A percentile compares a stretch with the other conserved stretches of the same genome.
These are phyloP conservation scores for Tetracladium marchalianum DNA, from an alignment of 495 filamentous ascomycete genomes.

Conservation along the genomic window DNA sequence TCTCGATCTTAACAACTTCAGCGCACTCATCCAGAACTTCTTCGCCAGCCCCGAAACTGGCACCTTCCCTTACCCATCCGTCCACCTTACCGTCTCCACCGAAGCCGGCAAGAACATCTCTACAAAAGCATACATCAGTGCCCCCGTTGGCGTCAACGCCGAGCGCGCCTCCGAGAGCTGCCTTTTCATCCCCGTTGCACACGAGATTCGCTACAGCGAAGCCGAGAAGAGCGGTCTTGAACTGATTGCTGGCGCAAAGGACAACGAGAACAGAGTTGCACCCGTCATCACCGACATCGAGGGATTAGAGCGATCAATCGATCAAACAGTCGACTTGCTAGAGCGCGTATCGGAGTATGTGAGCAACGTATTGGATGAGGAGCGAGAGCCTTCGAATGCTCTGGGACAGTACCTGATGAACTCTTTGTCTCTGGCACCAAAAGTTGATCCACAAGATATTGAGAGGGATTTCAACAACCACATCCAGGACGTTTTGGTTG, in stretches of 20 bases:
- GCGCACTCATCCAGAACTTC: constrained; percentile 98
- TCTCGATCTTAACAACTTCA: constrained; percentile 93
- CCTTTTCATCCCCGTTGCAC: constrained; percentile 90
- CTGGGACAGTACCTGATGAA: constrained; percentile 92
- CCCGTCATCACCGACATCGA: constrained; percentile 78
- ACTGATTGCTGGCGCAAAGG: constrained; percentile 70
- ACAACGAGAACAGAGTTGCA: constrained; percentile 60
- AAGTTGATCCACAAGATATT: constrained; percentile 80
- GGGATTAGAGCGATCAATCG: constrained; percentile 69
- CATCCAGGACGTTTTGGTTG: constrained; percentile 94
- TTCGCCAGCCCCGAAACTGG: constrained; percentile 94
- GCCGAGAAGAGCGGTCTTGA: constrained; percentile 89
- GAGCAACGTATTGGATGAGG: constrained; percentile 60
- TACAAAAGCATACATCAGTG: constrained; percentile 84
- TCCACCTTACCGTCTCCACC: constrained; percentile 90
- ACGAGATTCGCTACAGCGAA: constrained; percentile 84
- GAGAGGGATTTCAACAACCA: constrained; percentile 99
- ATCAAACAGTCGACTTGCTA: constrained; percentile 76
- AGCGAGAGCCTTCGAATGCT: constrained; percentile 60
- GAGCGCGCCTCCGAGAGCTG: constrained; percentile 92
- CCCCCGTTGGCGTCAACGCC: constrained; percentile 86
- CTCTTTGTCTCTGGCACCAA: constrained; percentile 81
- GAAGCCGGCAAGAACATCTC: constrained; percentile 75
- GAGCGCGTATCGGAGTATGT: constrained; percentile 88
- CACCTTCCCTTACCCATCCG: constrained; percentile 90